Evolutionary conservation across 257 asterid genomes (phyloP).

Genomic region (Leptodermis oblonga): DNA sequence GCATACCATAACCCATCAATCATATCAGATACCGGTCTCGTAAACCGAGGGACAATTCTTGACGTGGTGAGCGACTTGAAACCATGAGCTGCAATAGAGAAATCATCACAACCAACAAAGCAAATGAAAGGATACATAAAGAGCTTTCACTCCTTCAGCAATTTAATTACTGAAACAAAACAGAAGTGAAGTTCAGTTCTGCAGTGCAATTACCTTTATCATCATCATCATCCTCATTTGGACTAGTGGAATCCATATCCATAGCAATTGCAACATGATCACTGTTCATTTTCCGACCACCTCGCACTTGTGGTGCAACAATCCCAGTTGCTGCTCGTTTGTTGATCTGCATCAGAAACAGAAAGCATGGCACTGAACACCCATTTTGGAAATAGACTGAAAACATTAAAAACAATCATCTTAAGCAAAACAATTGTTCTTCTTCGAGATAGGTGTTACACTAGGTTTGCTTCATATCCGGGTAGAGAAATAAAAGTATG

Average conservation of each 20-base stretch:
- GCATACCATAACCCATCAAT: conserved; percentile 87
- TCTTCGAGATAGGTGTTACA: background rate
- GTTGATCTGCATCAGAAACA: conserved; percentile 51
- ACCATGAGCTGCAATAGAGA: conserved; percentile 79
- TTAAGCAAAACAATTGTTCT: background rate
- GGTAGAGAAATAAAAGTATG: background rate
- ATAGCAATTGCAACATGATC: conserved; percentile 92
- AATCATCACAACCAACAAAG: conserved; percentile 8
- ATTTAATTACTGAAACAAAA: background rate
- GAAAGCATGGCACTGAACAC: conserved; percentile 19
- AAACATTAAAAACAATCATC: background rate
- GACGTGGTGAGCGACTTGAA: conserved; percentile 96
- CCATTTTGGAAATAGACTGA: conserved; percentile 1
- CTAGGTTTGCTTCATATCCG: background rate
- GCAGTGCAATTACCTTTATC: conserved; percentile 64
- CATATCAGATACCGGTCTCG: conserved; percentile 82
- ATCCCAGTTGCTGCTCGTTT: conserved; percentile 61
- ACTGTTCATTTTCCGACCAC: conserved; percentile 77
- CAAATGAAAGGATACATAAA: background rate
- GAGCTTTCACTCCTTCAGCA: conserved; percentile 8
- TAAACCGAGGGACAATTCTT: conserved; percentile 79
- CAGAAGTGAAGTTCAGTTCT: background rate
- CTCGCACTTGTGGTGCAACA: conserved; percentile 78
- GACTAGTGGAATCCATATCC: conserved; percentile 59
- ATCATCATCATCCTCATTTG: conserved; percentile 77